Evolutionary conservation across 2,329 filamentous ascomycete species (phyloP), one percentile per base, ranked within the genome.

Genomic region (Scortechinia acanthostroma): DNA sequence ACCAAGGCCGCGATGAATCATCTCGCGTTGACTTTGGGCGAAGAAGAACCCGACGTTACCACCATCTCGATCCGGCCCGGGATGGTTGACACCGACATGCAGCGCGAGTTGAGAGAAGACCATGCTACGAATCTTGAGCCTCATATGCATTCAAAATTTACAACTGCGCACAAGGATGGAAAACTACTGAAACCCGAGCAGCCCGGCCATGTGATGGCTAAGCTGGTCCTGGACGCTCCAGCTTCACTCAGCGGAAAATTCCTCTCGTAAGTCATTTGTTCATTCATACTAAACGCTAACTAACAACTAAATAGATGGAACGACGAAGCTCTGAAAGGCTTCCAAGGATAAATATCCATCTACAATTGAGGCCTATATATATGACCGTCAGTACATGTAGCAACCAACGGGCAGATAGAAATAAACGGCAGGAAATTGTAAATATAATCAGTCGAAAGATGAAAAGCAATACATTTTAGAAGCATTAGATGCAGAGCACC

Each of bases 71-170:
- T 96, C 23, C 73, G 83, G 3, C 91, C 91, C 0, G 91, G 91
- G 2, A 80, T 87, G 42, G 85, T 94, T 4, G 86, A 95, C 57
- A 96, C 91, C 0, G 84, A 84, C 44, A 96, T 96, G 91, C 91
- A 95, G 61, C 74, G 74, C n/a, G 76, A 86, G 47, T 77, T 98
- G 47, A 73, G 93, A 43, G 82, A 90, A 42, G 76, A 80, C 47
- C 85, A 93, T 60, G 70, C 74, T 4, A 70, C 66, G 21, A 65
- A 64, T 15, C 79, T 88, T 74, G 74, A 77, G 51, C 64, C 65
- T 17, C 70, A 71, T 44, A 75, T 83, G 52, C 69, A 70, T 20
- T 62, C 68, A 16, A 81, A 76, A 53, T 97, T 97, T 55, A 70
- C 78, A 13, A 70, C 77, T 1, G 73, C 86, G 15, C 84, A 90